Base-by-base conservation (phyloP, 2,329 filamentous ascomycete species). In the Tympanopsis confertula region DNA sequence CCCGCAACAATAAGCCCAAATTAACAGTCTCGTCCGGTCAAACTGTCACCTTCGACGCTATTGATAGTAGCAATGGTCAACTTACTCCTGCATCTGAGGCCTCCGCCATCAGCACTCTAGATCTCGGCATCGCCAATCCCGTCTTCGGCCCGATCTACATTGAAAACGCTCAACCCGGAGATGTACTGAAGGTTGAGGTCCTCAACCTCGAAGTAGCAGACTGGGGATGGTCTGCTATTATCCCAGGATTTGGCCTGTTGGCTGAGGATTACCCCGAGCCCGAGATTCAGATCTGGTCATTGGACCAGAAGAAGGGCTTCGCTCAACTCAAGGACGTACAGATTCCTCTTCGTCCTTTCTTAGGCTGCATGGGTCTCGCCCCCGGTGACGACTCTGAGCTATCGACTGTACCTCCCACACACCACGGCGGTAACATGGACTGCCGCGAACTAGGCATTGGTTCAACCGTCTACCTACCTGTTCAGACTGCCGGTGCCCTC, bases 221-320 rank as follows among this genome's bases (percentile, higher is more conserved):
- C 38, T 71, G 63, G 56, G 69, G 68, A 20, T 73, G 68, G 68
- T 70, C 68, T 0, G 64, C 61, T n/a, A 58, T 71, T 20, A 56
- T 72, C 36, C 63, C 63, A 1, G 58, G 56, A 14, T 71, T 71
- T 43, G 69, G 69, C 3, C 56, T 73, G 5, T 48, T 73, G 13
- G 51, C 57, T 3, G 65, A 69, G 35, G 66, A 71, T 35, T 71
- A 65, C 39, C 50, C 57, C 1, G 53, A 62, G 3, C 51, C 60
- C 10, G 45, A 49, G 12, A 51, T 72, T 41, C 68, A 69, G 44
- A 64, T 71, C 35, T 71, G 66, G 66, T 56, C 67, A 30, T 48
- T 72, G 19, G 50, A 58, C 13, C 54, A 47, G 0, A 50, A 50
- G 19, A 49, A 55, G 19, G 55, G 58, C 4, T 63, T 59, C 41